These are phyloP conservation scores for Paxillus ammoniavirescens DNA, from an alignment of 768 basidiomycete genomes.

Conservation along the genomic window DNA sequence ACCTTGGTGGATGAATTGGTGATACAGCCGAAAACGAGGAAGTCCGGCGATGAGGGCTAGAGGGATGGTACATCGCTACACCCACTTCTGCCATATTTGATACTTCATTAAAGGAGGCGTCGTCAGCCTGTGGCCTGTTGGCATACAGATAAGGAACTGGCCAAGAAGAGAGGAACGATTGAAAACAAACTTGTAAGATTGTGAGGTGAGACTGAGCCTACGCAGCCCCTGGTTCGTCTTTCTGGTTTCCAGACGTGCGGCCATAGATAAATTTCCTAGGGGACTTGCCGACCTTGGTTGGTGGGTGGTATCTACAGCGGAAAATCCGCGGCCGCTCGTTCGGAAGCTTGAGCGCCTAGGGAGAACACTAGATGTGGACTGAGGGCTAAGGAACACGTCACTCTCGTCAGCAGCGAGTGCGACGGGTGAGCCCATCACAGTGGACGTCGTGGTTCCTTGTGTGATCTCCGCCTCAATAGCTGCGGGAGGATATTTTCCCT, in stretches of 20 bases:
- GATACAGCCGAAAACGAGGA: background rate
- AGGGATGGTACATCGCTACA: background rate
- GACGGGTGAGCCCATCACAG: background rate
- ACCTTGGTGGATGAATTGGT: background rate
- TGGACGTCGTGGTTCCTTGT: background rate
- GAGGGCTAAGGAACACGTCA: background rate
- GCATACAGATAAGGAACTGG: background rate
- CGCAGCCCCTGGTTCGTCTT: background rate
- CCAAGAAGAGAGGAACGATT: background rate
- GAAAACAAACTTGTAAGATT: slow-evolving; percentile 12
- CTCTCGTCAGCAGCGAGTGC: background rate
- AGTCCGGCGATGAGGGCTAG: background rate
- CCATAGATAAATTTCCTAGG: background rate
- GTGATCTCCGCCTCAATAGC: slow-evolving; percentile 1
- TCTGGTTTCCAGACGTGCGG: background rate
- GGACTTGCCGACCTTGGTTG: background rate
- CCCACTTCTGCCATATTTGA: background rate
- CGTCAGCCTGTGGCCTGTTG: background rate
- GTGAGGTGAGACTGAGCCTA: background rate
- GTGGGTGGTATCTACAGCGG: background rate
- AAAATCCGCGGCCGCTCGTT: background rate
- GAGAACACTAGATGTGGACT: background rate
- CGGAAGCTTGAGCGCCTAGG: background rate
- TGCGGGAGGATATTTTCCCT: background rate
- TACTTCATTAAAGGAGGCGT: background rate